Evolutionary conservation across 352 stramenopile species (phyloP), one percentile per base, ranked within the genome.

Genomic region (Globisporangium solare): DNA sequence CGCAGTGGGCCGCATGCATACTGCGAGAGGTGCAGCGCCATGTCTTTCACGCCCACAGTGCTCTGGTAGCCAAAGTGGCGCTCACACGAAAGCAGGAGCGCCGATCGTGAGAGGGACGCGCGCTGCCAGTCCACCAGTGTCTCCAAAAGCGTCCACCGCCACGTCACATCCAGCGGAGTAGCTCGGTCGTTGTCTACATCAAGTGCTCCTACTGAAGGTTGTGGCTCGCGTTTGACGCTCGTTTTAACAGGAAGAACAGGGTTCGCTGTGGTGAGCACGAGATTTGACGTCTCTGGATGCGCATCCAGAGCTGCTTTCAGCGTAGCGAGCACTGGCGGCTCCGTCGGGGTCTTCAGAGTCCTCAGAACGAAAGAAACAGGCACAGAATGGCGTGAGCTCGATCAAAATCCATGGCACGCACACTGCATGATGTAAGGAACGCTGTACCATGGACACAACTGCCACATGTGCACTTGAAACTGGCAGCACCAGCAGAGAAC

Each of bases 1-100:
- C 62, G 47, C n/a, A 69, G 20, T 1, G 75, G 63, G 6, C 75
- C 75, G 3, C 75, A 86, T 0, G 79, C n/a, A n/a, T 74, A 49
- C 42, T 84, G 71, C 4, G 37, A 48, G 7, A 84, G 66, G 4
- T 49, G 59, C 7, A 78, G 49, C 17, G 49, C 71, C 20, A 69
- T 81, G 39, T 77, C 64, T 37, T 74, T 75, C 2, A 83, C 27
- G 14, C 46, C 67, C 37, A 83, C 22, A 0, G 55, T 47, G 5
- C 55, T 67, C 31, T 63, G 42, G 24, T 55, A 73, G 8, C 70
- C 64, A 40, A 17, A 54, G 15, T 8, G 13, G 32, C 45, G 22
- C 32, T 32, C 12, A 18, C 66, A 74, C 5, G 72, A 63, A 0
- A 71, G 43, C 14, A 82, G 49, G 0, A 63, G 13, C 7, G 76